Percentiles rank a stretch among this genome's conserved stretches.
These are phyloP conservation scores for Tilletiaria anomala DNA, from an alignment of 1,284 basidiomycete species.

Conservation along the genomic window DNA sequence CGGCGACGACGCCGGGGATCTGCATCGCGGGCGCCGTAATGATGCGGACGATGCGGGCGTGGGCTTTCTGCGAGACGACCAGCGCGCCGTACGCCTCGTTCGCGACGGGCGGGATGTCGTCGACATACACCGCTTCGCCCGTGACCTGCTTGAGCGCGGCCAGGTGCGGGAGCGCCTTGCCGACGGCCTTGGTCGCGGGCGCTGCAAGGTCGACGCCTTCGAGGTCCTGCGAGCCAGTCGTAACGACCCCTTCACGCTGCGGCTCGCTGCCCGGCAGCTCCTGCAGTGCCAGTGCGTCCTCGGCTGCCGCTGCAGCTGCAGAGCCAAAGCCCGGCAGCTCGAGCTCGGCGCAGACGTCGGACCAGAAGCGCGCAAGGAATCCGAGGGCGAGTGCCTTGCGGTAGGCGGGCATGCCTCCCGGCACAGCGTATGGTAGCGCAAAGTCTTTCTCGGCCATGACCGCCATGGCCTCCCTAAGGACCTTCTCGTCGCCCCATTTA, in stretches of 20 bases:
- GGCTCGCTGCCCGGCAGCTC: constrained; percentile 3
- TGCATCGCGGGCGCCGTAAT: constrained; percentile 31
- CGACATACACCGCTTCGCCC: constrained; percentile 39
- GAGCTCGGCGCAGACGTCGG: constrained; percentile 16
- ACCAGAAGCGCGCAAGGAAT: constrained; percentile 39
- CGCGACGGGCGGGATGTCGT: constrained; percentile 34
- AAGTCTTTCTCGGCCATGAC: constrained; percentile 29
- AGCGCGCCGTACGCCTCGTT: constrained; percentile 38
- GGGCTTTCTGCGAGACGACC: constrained; percentile 35
- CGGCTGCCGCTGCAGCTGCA: constrained; percentile 5
- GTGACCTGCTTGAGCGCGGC: constrained; percentile 40
- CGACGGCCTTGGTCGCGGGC: constrained; percentile 8
- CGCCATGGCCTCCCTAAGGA: constrained; percentile 7
- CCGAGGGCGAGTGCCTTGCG: constrained; percentile 39
- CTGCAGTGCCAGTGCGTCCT: constrained; percentile 16
- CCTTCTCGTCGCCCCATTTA: constrained; percentile 4
- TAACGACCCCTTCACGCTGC: constrained; percentile 10
- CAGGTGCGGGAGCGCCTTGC: constrained; percentile 32
- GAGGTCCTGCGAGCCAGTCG: constrained; percentile 18
- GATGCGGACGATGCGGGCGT: constrained; percentile 36
- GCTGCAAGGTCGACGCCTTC: constrained; percentile 17
- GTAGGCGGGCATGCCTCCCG: constrained; percentile 40
- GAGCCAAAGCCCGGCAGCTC: background rate
- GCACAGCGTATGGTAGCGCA: constrained; percentile 35
- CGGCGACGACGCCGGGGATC: constrained; percentile 34